A percentile compares a stretch with the other conserved stretches of the same genome.
These are phyloP conservation scores for Citrullus colocynthis DNA, from an alignment of 306 rosid genomes.

Conservation along the genomic window DNA sequence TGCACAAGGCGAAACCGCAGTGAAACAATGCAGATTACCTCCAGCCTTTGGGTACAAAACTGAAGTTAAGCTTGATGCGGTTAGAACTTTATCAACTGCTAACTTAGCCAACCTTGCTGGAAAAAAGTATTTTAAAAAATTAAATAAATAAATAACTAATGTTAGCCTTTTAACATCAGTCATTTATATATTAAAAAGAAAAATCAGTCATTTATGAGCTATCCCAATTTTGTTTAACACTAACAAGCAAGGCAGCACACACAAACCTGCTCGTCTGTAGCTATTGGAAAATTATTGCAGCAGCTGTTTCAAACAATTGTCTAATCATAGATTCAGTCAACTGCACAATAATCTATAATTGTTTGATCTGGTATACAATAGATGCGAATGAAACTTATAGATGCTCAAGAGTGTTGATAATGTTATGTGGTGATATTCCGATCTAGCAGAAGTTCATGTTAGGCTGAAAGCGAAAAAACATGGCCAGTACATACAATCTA, in stretches of 20 bases:
- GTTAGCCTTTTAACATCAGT: not conserved
- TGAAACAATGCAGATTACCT: conserved; percentile 85
- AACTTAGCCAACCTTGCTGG: conserved; percentile 75
- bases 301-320: not conserved
- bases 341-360: not conserved
- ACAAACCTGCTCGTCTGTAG: not conserved
- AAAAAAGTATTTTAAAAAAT: not conserved
- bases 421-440: not conserved
- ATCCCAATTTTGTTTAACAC: not conserved
- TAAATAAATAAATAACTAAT: no score
- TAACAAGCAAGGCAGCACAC: not conserved
- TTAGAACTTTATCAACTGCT: conserved; percentile 57
- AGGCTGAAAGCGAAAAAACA: not conserved
- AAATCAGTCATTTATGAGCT: not conserved
- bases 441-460: not conserved
- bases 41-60: conserved; percentile 67
- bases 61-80: conserved; percentile 59
- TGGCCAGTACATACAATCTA: not conserved
- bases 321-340: not conserved
- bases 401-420: not conserved
- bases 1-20: conserved; percentile 81
- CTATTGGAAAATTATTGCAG: not conserved
- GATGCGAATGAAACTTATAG: not conserved
- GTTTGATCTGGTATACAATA: no score
- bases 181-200: not conserved